Conservation (phyloP, 495 filamentous ascomycete species). For the Neurospora cerealis region DNA sequence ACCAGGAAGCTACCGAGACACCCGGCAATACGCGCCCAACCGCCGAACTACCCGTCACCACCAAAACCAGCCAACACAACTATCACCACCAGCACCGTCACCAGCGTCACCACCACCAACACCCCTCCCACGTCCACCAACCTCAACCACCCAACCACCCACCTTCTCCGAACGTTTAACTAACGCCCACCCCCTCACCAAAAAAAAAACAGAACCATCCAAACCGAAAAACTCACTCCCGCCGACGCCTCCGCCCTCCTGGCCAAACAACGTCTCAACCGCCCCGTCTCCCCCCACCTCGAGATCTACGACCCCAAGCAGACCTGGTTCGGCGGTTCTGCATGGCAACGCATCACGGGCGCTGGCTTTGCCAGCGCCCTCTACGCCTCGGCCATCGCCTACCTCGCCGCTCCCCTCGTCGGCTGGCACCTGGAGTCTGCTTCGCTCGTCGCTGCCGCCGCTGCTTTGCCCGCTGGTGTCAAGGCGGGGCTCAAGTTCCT, state of each 20-base stretch:
- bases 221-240: conserved; percentile 49
- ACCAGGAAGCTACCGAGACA: neutral
- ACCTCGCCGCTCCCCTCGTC: conserved; percentile 69
- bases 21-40: neutral
- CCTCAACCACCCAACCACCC: neutral
- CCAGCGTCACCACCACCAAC: neutral
- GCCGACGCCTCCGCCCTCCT: conserved; percentile 62
- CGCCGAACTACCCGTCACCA: neutral
- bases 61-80: neutral
- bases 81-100: neutral
- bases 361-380: conserved; percentile 57
- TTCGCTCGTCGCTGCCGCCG: conserved; percentile 69
- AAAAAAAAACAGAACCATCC: conserved; percentile 45
- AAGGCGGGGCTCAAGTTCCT: conserved; percentile 66
- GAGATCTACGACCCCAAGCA: conserved; percentile 81
- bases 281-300: conserved; percentile 84
- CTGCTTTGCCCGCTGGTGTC: conserved; percentile 52
- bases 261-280: conserved; percentile 68
- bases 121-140: too few species aligned
- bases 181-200: neutral
- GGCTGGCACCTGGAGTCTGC: conserved; percentile 82
- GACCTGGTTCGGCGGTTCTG: conserved; percentile 64
- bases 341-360: conserved; percentile 75
- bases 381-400: conserved; percentile 76
- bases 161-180: neutral